These are phyloP conservation scores for Fusarium camptoceras DNA, from an alignment of 2,329 filamentous ascomycete species.

Conservation along the genomic window DNA sequence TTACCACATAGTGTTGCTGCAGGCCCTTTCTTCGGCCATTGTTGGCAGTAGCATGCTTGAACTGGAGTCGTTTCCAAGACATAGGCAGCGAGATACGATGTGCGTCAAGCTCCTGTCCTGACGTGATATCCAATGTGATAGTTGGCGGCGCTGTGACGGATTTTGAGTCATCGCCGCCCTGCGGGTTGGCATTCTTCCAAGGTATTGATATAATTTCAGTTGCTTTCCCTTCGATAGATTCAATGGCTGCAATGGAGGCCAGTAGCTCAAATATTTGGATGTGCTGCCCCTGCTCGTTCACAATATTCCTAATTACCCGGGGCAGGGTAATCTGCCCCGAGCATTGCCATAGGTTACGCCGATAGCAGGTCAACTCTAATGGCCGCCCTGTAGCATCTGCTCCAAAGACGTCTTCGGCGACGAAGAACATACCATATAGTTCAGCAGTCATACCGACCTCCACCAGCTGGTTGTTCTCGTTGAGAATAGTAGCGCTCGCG, in stretches of 20 bases:
- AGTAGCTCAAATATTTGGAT: slow-evolving; percentile 82
- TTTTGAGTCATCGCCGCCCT: slow-evolving; percentile 63
- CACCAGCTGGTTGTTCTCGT: slow-evolving; percentile 72
- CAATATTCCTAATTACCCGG: slow-evolving; percentile 74
- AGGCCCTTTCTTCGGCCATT: slow-evolving; percentile 94
- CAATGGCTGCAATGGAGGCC: slow-evolving; percentile 84
- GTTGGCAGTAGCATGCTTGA: slow-evolving; percentile 95
- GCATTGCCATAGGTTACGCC: slow-evolving; percentile 94
- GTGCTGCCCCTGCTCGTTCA: slow-evolving; percentile 80
- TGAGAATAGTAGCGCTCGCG: slow-evolving; percentile 71
- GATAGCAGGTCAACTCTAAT: slow-evolving; percentile 92
- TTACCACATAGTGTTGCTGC: slow-evolving; percentile 94
- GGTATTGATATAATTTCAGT: slow-evolving; percentile 97
- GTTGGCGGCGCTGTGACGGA: slow-evolving; percentile 64
- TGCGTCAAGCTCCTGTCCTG: slow-evolving; percentile 78
- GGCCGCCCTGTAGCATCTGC: slow-evolving; percentile 68
- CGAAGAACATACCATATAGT: slow-evolving; percentile 89
- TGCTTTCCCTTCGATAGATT: slow-evolving; percentile 90
- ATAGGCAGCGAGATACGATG: slow-evolving; percentile 84
- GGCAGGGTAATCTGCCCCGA: slow-evolving; percentile 87
- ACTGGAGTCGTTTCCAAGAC: slow-evolving; percentile 94
- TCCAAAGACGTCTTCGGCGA: slow-evolving; percentile 83
- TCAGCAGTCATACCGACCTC: slow-evolving; percentile 78
- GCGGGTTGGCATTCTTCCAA: slow-evolving; percentile 83
- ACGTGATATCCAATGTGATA: slow-evolving; percentile 65